Evolutionary conservation across 805 yeast genomes (phyloP), one percentile per base, ranked within the genome.

Genomic region (Kregervanrija pseudodelftensis): DNA sequence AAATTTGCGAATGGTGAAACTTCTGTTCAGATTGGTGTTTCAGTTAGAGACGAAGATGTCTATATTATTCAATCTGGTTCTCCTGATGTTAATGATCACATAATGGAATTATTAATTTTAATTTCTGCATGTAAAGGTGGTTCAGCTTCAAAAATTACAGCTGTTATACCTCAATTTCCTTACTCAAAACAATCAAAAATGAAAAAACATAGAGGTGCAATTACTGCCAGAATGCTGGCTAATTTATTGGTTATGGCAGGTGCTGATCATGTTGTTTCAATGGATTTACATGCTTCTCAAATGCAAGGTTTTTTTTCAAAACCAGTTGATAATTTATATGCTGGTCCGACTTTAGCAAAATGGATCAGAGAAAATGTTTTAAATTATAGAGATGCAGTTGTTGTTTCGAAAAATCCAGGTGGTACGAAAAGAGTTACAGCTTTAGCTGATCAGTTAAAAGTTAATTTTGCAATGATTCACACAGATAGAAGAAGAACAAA

Each of bases 121-220:
- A 90, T 93, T 37, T 82, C 95, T 40, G 99, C 98, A 42, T 91
- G 98, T 66, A 81, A 90, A 56, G 96, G 97, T 49, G 99, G 99
- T 9, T 87, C 96, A 11, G 99, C 99, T n/a, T 84, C 86, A 57
- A 89, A 89, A 62, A 89, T 93, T 64, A 93, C 91, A 10, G 97
- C 97, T 9, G 99, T 93, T 31, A 82, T 93, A 43, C 99, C 99
- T 1, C 95, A 89, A 66, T 95, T 91, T 64, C 99, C 99, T 32
- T 93, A 93, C 69, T 87, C 97, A 11, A 85, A 91, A 65, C 99
- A 93, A 67, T 81, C 91, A 54, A 93, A 95, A 69, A 93, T 93
- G 99, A 93, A 93, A 70, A 93, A 89, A 65, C 98, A 93, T 63
- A 76, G 99, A 67, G 99, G 99, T 44, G 98, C 99, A 36, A 93